A percentile compares a stretch with the other conserved stretches of the same genome.
Conservation (phyloP, 306 rosid species). For the Cajanus cajan region DNA sequence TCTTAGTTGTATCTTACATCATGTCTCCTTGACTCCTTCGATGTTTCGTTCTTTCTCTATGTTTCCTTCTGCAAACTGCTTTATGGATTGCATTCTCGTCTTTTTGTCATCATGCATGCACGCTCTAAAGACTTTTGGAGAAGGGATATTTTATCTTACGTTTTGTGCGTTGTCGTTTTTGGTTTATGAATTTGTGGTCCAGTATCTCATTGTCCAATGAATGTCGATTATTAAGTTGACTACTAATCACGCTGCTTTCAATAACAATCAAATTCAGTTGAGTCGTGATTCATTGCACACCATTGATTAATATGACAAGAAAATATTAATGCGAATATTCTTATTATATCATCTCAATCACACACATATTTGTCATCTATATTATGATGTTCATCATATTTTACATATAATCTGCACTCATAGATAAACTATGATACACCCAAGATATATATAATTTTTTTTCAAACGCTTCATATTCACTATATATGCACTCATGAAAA, state of each 20-base stretch:
- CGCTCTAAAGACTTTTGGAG: not conserved
- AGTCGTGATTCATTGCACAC: not conserved
- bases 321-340: not conserved
- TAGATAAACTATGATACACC: not conserved
- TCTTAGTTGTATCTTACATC: not conserved
- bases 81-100: not conserved
- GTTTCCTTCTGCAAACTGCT: not conserved
- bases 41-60: not conserved
- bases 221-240: not conserved
- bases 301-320: not conserved
- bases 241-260: not conserved
- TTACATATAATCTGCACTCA: not conserved
- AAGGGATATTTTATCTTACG: not conserved
- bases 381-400: not conserved
- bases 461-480: not conserved
- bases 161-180: constrained; percentile 2
- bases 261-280: not conserved
- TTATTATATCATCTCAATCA: not conserved
- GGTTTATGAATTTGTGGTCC: constrained; percentile 32
- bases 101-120: not conserved
- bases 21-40: not conserved
- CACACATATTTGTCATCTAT: not conserved
- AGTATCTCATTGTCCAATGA: not conserved
- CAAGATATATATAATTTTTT: too few relatives aligned
- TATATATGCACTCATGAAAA: not conserved